phyloP scores from a whole-genome alignment of 805 yeast genomes.

The Yarrowia phangngaensis region DNA sequence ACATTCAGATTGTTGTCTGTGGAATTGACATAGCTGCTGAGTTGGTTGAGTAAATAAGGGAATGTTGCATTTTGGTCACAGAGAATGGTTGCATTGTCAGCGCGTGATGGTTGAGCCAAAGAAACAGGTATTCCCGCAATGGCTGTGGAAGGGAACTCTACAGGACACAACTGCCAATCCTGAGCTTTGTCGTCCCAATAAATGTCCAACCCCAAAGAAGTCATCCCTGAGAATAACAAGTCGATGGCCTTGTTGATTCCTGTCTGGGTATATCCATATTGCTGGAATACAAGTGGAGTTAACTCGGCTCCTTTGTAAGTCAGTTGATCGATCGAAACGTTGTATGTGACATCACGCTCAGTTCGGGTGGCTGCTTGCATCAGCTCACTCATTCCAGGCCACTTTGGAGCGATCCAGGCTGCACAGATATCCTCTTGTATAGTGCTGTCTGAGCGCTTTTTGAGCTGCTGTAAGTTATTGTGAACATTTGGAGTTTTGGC shows the following conservation, averaged over 20 bases:
- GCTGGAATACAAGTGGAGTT: slow-evolving; percentile 35
- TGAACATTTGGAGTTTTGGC: slow-evolving; percentile 10
- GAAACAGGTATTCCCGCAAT: slow-evolving; percentile 1
- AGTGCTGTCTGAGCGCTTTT: slow-evolving; percentile 10
- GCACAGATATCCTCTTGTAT: background rate
- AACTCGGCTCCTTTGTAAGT: slow-evolving; percentile 40
- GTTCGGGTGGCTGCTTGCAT: slow-evolving; percentile 28
- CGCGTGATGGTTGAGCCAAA: background rate
- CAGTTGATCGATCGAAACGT: slow-evolving; percentile 38
- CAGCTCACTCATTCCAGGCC: slow-evolving; percentile 23
- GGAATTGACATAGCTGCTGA: slow-evolving; percentile 40
- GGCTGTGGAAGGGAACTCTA: slow-evolving; percentile 26
- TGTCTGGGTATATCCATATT: slow-evolving; percentile 36
- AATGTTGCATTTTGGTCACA: slow-evolving; percentile 14
- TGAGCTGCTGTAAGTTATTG: slow-evolving; percentile 5
- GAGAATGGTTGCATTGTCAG: background rate
- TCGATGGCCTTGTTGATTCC: slow-evolving; percentile 32
- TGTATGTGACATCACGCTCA: slow-evolving; percentile 39
- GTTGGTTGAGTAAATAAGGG: background rate
- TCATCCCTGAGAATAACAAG: slow-evolving; percentile 40
- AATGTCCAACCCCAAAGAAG: slow-evolving; percentile 45
- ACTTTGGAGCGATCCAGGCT: slow-evolving; percentile 16
- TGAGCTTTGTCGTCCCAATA: slow-evolving; percentile 47
- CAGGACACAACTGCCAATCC: slow-evolving; percentile 57
- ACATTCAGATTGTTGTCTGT: slow-evolving; percentile 50